Conservation (phyloP, 2,329 filamentous ascomycete genomes). For the Dothideomycetes sp. region DNA sequence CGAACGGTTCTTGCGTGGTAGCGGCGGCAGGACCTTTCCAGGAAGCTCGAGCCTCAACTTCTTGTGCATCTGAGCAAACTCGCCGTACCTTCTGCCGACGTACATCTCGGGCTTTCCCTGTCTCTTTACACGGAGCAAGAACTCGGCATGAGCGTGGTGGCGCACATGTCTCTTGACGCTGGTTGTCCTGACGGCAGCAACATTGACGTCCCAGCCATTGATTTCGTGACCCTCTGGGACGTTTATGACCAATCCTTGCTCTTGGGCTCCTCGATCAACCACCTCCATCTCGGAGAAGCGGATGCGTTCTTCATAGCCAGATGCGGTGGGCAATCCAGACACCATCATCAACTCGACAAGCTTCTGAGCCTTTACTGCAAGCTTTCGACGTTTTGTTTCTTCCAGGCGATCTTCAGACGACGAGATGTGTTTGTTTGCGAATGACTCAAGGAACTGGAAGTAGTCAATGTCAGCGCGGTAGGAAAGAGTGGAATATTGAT, state of each 20-base stretch:
- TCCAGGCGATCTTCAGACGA: constrained; percentile 93
- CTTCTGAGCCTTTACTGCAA: constrained; percentile 89
- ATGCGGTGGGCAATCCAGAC: constrained; percentile 88
- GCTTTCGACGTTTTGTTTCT: constrained; percentile 87
- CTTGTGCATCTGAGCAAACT: constrained; percentile 74
- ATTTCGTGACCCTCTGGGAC: constrained; percentile 85
- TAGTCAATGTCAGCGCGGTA: background rate
- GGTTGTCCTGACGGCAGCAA: constrained; percentile 75
- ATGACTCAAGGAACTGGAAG: constrained; percentile 81
- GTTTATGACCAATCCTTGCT: constrained; percentile 77
- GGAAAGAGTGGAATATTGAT: background rate
- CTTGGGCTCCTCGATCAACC: constrained; percentile 85
- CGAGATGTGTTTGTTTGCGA: constrained; percentile 93
- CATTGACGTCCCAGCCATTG: constrained; percentile 95
- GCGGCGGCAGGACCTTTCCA: constrained; percentile 74
- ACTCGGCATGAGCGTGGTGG: constrained; percentile 93
- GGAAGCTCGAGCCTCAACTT: constrained; percentile 75
- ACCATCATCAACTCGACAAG: constrained; percentile 99
- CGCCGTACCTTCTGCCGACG: constrained; percentile 77
- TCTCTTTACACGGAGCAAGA: constrained; percentile 75
- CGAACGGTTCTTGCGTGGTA: constrained; percentile 87
- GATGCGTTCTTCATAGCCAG: constrained; percentile 94
- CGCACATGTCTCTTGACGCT: constrained; percentile 77
- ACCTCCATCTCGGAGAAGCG: constrained; percentile 95
- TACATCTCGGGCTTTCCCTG: constrained; percentile 67